Percentiles rank a stretch among this genome's conserved stretches.
phyloP scores from a whole-genome alignment of 805 yeast species.

The Nadsonia fulvescens region DNA sequence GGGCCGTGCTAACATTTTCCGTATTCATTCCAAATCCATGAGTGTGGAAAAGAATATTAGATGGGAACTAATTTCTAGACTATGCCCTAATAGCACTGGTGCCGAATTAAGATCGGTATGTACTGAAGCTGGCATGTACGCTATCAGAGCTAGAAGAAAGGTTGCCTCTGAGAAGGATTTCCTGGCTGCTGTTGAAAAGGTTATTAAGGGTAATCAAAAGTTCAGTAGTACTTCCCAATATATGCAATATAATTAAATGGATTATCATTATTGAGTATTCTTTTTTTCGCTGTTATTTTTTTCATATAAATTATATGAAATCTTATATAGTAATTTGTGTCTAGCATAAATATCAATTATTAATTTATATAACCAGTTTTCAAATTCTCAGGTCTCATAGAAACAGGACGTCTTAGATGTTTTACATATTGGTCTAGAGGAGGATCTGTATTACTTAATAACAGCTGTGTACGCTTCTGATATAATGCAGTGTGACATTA shows the following conservation, averaged over 20 bases:
- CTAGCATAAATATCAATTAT: too few relatives aligned
- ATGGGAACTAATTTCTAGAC: slow-evolving; percentile 94
- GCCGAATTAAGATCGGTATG: slow-evolving; percentile 97
- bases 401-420: too few relatives aligned
- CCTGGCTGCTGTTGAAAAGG: slow-evolving; percentile 94
- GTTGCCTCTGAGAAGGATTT: slow-evolving; percentile 97
- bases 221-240: slow-evolving; percentile 93
- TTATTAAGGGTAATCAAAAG: slow-evolving; percentile 94
- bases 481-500: too few relatives aligned
- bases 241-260: slow-evolving; percentile 90
- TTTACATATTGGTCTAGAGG: too few relatives aligned
- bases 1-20: slow-evolving; percentile 93
- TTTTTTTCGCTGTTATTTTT: slow-evolving; percentile 1
- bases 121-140: slow-evolving; percentile 99
- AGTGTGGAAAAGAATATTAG: slow-evolving; percentile 92
- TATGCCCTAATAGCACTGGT: slow-evolving; percentile 97
- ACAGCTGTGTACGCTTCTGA: too few relatives aligned
- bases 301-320: not conserved
- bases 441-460: too few relatives aligned
- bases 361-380: too few relatives aligned
- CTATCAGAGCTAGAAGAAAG: slow-evolving; percentile 93
- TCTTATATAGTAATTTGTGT: too few relatives aligned
- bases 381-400: too few relatives aligned
- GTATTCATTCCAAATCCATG: slow-evolving; percentile 96
- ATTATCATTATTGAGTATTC: not conserved